These are phyloP conservation scores for Vigna radiata DNA, from an alignment of 306 rosid species.

Conservation along the genomic window DNA sequence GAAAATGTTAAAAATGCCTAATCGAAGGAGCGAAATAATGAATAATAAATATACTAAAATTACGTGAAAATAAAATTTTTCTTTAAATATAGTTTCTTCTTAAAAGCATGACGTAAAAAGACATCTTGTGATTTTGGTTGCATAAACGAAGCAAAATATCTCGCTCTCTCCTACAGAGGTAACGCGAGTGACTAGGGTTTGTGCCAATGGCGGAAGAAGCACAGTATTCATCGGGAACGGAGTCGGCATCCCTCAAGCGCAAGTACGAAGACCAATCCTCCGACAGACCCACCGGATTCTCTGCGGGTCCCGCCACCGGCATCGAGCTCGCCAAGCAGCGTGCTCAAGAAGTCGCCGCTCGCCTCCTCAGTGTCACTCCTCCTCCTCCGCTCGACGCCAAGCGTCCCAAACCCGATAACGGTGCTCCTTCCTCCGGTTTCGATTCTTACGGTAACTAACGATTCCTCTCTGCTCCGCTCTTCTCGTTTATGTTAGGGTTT, in stretches of 20 bases:
- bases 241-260: constrained; percentile 63
- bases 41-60: no score
- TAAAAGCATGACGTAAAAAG: no score
- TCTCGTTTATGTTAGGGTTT: not conserved
- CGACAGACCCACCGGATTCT: constrained; percentile 73
- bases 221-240: constrained; percentile 31
- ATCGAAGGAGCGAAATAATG: no score
- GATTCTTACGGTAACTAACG: constrained; percentile 63
- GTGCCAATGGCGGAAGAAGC: constrained; percentile 46
- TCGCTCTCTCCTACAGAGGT: not conserved
- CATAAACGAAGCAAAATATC: not conserved
- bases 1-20: no score
- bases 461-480: constrained; percentile 38
- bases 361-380: constrained; percentile 58
- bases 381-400: constrained; percentile 57
- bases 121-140: no score
- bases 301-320: constrained; percentile 73
- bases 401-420: constrained; percentile 84
- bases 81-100: no score
- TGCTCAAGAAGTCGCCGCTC: constrained; percentile 96
- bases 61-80: no score
- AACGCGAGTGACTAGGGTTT: not conserved
- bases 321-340: constrained; percentile 82
- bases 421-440: constrained; percentile 57
- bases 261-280: constrained; percentile 79